Evolutionary conservation across 352 stramenopile genomes (phyloP).

Genomic region (Phytophthora ohioensis): DNA sequence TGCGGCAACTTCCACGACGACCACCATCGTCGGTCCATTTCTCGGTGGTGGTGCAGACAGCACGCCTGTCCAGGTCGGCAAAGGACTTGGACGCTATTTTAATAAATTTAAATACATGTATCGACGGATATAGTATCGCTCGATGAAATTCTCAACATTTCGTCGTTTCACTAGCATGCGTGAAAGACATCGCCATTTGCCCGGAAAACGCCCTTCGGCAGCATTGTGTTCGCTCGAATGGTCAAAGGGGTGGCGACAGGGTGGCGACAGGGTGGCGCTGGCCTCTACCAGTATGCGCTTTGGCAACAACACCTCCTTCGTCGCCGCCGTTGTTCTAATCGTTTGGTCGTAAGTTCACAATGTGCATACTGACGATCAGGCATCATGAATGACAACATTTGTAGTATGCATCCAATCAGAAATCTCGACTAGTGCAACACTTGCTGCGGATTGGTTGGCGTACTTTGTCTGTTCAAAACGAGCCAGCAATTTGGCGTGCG

Average conservation of each 20-base stretch:
- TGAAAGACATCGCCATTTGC: not conserved
- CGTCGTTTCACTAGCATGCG: too few species aligned
- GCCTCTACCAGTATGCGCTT: slow-evolving; percentile 5
- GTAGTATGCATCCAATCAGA: slow-evolving; percentile 7
- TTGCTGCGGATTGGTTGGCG: slow-evolving; percentile 14
- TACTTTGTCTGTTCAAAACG: not conserved
- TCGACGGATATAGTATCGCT: too few species aligned
- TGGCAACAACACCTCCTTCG: not conserved
- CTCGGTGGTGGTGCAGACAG: slow-evolving; percentile 5
- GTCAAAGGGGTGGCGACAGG: slow-evolving; percentile 7
- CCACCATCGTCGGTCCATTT: slow-evolving; percentile 11
- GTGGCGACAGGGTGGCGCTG: slow-evolving; percentile 8
- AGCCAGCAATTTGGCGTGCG: slow-evolving; percentile 33
- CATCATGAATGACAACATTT: slow-evolving; percentile 11
- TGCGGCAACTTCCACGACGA: too few species aligned
- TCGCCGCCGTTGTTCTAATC: slow-evolving; percentile 28
- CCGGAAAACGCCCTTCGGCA: not conserved
- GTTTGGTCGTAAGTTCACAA: slow-evolving; percentile 37
- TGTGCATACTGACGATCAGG: slow-evolving; percentile 12
- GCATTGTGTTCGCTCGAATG: not conserved
- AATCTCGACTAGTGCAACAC: slow-evolving; percentile 9
- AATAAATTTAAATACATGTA: slow-evolving; percentile 1
- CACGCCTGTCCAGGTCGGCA: slow-evolving; percentile 19
- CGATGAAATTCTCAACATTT: too few species aligned
- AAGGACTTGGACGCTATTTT: not conserved